Base-by-base conservation (phyloP, 805 yeast species). In the Kazachstania psychrophila region DNA sequence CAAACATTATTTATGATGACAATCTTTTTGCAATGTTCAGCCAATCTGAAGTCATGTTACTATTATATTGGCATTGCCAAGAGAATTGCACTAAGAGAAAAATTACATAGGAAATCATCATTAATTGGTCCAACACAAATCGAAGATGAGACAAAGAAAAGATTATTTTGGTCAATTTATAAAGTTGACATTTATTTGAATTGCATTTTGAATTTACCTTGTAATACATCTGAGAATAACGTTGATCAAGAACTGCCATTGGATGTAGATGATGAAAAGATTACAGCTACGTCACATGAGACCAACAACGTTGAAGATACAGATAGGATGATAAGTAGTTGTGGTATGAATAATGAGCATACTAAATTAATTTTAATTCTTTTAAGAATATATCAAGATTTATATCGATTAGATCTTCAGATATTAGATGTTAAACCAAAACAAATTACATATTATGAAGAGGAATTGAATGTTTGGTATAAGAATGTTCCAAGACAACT, bases 111-210 rank as follows among this genome's bases (percentile, higher is more conserved):
- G 43, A 80, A 78, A 53, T 67, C 77, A 30, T 65, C 75, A 29
- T 67, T 74, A 46, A 65, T 65, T 12, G 75, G 77, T 46, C 65
- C 71, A 33, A 80, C 80, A 46, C 88, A 88, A 1, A 77, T 87
- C 23, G 94, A 84, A 52, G 65, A 77, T 26, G 95, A 88, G 52
- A 80, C 84, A 1, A 68, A 94, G 42, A 87, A 86, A 58, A 68
- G 96, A 41, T 61, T 88, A 28, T 87, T 87, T 56, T 87, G 89
- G 83, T 80, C 95, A 1, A 79, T 87, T 43, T 81, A 83, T 56
- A 87, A 87, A 56, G 81, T 86, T 80, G 96, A 88, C 52, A 76
- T 85, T 30, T 87, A 88, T 55, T 83, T 86, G 49, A 84, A 83
- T 55, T 81, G 95, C 7, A 77, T 87, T 64, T 56, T 88, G 45